Evolutionary conservation across 1,139 yeast species (phyloP).

Genomic region (Eremothecium gossypii): DNA sequence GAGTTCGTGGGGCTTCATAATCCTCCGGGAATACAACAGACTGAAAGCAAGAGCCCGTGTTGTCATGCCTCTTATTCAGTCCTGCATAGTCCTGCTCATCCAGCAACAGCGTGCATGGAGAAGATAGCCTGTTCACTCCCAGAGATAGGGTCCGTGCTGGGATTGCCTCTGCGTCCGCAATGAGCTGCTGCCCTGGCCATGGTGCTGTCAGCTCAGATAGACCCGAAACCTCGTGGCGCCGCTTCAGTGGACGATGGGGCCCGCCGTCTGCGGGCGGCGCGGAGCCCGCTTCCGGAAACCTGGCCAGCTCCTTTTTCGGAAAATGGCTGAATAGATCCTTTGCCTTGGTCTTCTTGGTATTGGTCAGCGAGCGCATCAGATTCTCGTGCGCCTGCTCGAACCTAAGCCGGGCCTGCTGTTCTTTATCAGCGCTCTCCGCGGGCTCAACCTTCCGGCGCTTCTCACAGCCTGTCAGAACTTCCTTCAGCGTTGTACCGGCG

Average conservation of each 20-base stretch:
- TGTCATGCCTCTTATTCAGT: constrained; percentile 7
- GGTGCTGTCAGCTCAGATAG: constrained; percentile 15
- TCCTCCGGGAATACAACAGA: neutral
- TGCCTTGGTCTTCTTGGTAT: constrained; percentile 7
- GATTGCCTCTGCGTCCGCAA: constrained; percentile 9
- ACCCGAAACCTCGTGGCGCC: constrained; percentile 14
- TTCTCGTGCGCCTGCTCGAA: constrained; percentile 6
- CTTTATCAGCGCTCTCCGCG: neutral
- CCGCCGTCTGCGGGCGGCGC: neutral
- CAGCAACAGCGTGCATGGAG: neutral
- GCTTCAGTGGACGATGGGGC: constrained; percentile 5
- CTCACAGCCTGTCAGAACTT: neutral
- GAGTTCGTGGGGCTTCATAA: neutral
- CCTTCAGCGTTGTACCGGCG: neutral
- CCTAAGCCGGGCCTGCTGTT: too few relatives aligned
- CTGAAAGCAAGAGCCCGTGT: constrained; percentile 1
- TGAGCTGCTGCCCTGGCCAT: constrained; percentile 13
- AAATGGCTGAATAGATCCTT: constrained; percentile 6
- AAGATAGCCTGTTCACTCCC: neutral
- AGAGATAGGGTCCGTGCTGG: constrained; percentile 4
- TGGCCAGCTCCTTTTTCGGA: constrained; percentile 1
- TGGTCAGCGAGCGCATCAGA: constrained; percentile 5
- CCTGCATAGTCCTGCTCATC: constrained; percentile 10
- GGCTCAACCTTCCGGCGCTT: neutral
- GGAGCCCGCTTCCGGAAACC: neutral